phyloP scores from a whole-genome alignment of 495 filamentous ascomycete species.

The Penicillium dipodomyicola region DNA sequence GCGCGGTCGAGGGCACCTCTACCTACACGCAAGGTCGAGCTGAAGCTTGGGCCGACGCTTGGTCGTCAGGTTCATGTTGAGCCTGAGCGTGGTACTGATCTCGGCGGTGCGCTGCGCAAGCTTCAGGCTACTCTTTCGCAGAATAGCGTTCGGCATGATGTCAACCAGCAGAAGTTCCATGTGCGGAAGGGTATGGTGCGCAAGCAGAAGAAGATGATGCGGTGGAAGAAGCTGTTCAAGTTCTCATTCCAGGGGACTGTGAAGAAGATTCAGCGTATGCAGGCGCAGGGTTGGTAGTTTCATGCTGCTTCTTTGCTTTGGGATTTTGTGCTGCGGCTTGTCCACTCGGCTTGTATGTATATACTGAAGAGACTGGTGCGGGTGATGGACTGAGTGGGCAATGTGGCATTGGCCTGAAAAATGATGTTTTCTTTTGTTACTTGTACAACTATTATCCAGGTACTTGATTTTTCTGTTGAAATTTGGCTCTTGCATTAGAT shows the following conservation, averaged over 20 bases:
- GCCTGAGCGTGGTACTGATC: slow-evolving; percentile 36
- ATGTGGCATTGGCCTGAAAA: slow-evolving; percentile 5
- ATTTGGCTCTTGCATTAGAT: slow-evolving; percentile 24
- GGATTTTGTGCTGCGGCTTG: slow-evolving; percentile 9
- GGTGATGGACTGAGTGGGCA: neutral
- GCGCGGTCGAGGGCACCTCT: slow-evolving; percentile 5
- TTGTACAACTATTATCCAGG: slow-evolving; percentile 24
- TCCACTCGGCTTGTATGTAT: slow-evolving; percentile 20
- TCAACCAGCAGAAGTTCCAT: slow-evolving; percentile 36
- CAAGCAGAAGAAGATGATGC: slow-evolving; percentile 34
- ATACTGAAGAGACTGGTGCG: slow-evolving; percentile 15
- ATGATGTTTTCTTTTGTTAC: slow-evolving; percentile 15
- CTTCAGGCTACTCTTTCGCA: slow-evolving; percentile 24
- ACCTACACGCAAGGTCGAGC: slow-evolving; percentile 24
- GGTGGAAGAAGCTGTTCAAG: slow-evolving; percentile 47
- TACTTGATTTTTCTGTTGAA: slow-evolving; percentile 9
- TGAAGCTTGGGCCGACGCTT: slow-evolving; percentile 44
- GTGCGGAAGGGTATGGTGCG: slow-evolving; percentile 37
- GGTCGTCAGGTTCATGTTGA: slow-evolving; percentile 42
- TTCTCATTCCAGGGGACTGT: slow-evolving; percentile 45
- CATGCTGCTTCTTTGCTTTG: neutral
- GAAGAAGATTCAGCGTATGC: slow-evolving; percentile 44
- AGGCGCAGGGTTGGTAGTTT: slow-evolving; percentile 46
- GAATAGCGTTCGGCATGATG: slow-evolving; percentile 30
- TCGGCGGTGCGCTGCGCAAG: slow-evolving; percentile 29